Conservation (phyloP, 2,329 filamentous ascomycete species). For the Colletotrichum musae region DNA sequence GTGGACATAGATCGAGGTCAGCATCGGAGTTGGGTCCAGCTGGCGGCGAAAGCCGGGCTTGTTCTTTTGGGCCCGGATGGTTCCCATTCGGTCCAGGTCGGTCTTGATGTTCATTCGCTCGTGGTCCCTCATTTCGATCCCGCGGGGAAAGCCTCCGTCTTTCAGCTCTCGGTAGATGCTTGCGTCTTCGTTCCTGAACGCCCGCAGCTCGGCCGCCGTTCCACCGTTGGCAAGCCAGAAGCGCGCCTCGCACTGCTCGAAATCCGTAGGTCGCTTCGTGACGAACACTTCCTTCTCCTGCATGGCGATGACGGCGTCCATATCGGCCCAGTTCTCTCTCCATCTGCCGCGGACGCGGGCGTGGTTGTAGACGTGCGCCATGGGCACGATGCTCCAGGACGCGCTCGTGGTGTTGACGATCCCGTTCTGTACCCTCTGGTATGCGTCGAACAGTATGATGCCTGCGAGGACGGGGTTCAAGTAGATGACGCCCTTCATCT, state of each 20-base stretch:
- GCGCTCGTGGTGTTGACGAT: neutral
- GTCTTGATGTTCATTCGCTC: too few species aligned
- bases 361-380: constrained; percentile 13
- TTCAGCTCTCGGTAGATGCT: neutral
- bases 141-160: neutral
- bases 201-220: neutral
- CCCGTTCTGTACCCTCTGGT: neutral
- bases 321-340: neutral
- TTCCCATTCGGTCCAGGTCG: neutral
- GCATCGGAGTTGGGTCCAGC: neutral
- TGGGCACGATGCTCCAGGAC: neutral
- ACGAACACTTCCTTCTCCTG: constrained; percentile 1
- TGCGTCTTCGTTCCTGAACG: neutral
- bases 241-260: neutral
- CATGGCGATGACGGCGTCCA: constrained; percentile 11
- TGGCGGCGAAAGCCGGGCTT: neutral
- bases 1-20: neutral
- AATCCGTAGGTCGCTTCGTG: neutral
- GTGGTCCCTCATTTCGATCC: too few species aligned
- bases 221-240: constrained; percentile 11
- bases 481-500: neutral
- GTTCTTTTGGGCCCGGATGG: neutral
- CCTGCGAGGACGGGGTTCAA: constrained; percentile 6
- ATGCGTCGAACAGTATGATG: neutral
- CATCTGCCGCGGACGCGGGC: neutral